Evolutionary conservation across 2,329 filamentous ascomycete species (phyloP).

Genomic region (Phyllosticta ampelicida): DNA sequence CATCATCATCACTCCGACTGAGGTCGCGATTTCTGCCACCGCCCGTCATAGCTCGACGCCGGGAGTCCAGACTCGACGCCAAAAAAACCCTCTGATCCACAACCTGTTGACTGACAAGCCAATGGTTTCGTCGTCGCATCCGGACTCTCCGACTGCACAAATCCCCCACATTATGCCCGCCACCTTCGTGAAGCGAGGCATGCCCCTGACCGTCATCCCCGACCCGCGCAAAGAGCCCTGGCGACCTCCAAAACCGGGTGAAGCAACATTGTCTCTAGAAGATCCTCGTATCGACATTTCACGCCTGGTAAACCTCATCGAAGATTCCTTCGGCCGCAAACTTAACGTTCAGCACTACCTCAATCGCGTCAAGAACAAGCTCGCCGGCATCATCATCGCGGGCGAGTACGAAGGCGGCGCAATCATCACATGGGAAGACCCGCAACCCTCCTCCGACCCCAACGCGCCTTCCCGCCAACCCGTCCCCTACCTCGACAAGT

Average conservation of each 20-base stretch:
- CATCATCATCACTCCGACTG: conserved; percentile 74
- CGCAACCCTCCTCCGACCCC: conserved; percentile 24
- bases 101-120: conserved; percentile 95
- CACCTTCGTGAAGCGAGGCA: conserved; percentile 82
- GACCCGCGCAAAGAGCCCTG: conserved; percentile 56
- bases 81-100: conserved; percentile 81
- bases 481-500: conserved; percentile 94
- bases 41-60: conserved; percentile 19
- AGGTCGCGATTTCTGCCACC: conserved; percentile 56
- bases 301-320: conserved; percentile 74
- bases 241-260: conserved; percentile 52
- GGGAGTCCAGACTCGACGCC: conserved; percentile 46
- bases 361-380: conserved; percentile 61
- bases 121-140: conserved; percentile 81
- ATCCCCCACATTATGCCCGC: conserved; percentile 40
- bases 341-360: conserved; percentile 79
- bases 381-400: conserved; percentile 88
- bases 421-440: conserved; percentile 86
- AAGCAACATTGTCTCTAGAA: conserved; percentile 56
- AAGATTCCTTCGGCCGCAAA: conserved; percentile 82
- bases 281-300: conserved; percentile 75
- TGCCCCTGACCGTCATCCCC: conserved; percentile 77
- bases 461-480: conserved; percentile 45
- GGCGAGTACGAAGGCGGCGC: conserved; percentile 95
- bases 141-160: conserved; percentile 35